Percentiles rank a stretch among this genome's conserved stretches.
These are phyloP conservation scores for Aquilaria yunnanensis DNA, from an alignment of 345 rosid species.

Conservation along the genomic window DNA sequence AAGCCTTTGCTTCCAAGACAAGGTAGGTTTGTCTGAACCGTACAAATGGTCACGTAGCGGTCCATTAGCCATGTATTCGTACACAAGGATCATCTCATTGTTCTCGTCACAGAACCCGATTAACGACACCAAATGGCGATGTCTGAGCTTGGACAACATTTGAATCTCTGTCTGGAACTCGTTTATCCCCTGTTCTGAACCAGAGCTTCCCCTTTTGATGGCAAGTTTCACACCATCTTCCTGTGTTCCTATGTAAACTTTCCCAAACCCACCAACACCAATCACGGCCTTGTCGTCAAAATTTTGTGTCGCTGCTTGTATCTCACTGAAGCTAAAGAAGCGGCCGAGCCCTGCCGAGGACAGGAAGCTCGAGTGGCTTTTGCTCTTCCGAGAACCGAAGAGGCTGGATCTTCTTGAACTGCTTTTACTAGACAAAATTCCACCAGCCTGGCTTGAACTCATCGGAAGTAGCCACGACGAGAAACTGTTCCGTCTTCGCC, in stretches of 20 bases:
- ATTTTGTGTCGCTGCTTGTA: conserved; percentile 60
- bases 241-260: conserved; percentile 54
- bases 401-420: conserved; percentile 49
- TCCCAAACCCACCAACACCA: conserved; percentile 88
- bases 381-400: conserved; percentile 53
- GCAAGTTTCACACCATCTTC: conserved; percentile 71
- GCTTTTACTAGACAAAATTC: conserved; percentile 44
- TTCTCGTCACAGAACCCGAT: conserved; percentile 77
- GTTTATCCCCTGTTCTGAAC: conserved; percentile 74
- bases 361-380: conserved; percentile 46
- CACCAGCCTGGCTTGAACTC: conserved; percentile 30
- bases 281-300: conserved; percentile 65
- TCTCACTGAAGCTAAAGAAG: conserved; percentile 49
- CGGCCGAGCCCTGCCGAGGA: conserved; percentile 58
- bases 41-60: conserved; percentile 80
- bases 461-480: conserved; percentile 73
- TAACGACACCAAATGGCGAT: conserved; percentile 72
- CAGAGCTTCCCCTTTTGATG: conserved; percentile 58
- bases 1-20: conserved; percentile 79
- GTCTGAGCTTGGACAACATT: conserved; percentile 79
- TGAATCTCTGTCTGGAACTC: conserved; percentile 91
- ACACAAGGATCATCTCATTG: conserved; percentile 84
- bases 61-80: conserved; percentile 82
- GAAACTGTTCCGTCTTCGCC: conserved; percentile 57
- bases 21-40: conserved; percentile 39